Conservation (phyloP, 345 rosid genomes). For the Populus alba region DNA sequence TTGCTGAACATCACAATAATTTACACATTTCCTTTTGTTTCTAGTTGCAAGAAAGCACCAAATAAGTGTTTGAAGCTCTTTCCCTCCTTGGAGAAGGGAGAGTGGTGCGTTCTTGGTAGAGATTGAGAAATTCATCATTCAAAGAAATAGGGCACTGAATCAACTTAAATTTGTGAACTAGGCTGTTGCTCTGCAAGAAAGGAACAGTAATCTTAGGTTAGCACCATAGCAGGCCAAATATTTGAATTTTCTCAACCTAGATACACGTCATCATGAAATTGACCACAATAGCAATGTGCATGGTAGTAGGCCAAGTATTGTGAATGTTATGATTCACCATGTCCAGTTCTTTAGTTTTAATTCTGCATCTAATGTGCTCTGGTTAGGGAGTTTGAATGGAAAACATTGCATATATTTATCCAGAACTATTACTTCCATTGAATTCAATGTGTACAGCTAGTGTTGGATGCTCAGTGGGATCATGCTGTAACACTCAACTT, state of each 20-base stretch:
- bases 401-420: background rate
- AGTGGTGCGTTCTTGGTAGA: background rate
- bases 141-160: background rate
- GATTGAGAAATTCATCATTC: background rate
- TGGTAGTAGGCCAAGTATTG: background rate
- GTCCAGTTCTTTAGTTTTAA: background rate
- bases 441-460: background rate
- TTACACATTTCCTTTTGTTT: background rate
- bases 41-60: background rate
- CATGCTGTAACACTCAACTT: conserved; percentile 2
- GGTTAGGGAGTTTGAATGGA: background rate
- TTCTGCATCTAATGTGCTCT: background rate
- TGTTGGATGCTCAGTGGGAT: background rate
- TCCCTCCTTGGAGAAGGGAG: background rate
- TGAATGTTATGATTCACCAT: background rate
- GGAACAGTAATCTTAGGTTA: background rate
- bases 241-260: background rate
- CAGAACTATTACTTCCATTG: background rate
- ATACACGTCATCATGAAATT: background rate
- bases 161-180: background rate
- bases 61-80: background rate
- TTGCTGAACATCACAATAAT: background rate
- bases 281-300: background rate
- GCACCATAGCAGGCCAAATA: background rate
- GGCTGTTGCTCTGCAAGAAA: background rate